Base-by-base conservation (phyloP, 805 yeast species). In the Spathaspora hagerdaliae region DNA sequence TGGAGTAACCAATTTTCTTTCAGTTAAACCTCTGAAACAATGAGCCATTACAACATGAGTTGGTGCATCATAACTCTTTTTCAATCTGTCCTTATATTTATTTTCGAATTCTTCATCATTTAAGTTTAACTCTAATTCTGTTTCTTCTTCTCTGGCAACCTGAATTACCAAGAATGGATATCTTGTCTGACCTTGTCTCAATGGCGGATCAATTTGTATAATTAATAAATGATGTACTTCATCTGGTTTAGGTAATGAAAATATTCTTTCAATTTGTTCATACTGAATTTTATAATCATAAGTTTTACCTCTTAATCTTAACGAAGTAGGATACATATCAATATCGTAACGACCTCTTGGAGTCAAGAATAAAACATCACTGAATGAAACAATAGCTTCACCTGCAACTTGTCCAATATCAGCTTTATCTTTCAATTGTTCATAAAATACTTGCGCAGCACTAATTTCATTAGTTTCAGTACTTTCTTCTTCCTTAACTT, bases 321-420 rank as follows among this genome's bases (percentile, higher is more conserved):
- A 79, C 42, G 94, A 86, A 29, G 81, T 79, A 32, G 87, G 83
- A 67, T 87, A 94, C 83, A 94, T 85, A 65, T 92, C 97, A 56
- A 94, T 86, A 64, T 94, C 98, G 64, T 91, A 94, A 66, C 99
- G 92, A 53, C 99, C 99, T 77, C 99, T 84, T 58, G 99, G 99
- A 1, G 98, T 94, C 48, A 94, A 80, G 75, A 94, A 89, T 61
- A 92, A 75, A 4, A 91, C 82, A 57, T 92, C 98, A 42, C 86
- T 80, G 69, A 92, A 91, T 6, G 97, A 86, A 5, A 89, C 97
- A 62, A 94, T 85, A 7, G 96, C 94, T 53, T 91, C 96, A 35
- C 98, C 98, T 0, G 96, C 83, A 41, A 84, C 92, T 64, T 85
- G 92, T 13, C 98, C 97, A 60, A 94, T 87, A 57, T 87, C 92